Evolutionary conservation across 495 filamentous ascomycete genomes (phyloP), one percentile per base, ranked within the genome.

Genomic region (Parachaetomium inaequale): DNA sequence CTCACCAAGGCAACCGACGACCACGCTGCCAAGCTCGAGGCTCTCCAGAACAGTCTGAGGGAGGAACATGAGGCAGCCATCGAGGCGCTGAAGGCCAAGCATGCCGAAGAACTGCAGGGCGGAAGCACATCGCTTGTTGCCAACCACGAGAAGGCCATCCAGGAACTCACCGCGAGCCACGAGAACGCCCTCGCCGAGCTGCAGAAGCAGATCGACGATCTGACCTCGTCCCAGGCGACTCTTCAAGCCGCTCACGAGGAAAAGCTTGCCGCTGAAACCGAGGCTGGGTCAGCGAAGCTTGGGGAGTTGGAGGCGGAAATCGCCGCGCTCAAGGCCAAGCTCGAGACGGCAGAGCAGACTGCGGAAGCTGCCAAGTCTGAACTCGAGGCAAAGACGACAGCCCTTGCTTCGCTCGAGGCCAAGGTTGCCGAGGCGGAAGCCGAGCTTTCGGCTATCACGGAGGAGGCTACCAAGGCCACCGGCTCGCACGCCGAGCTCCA

Each of bases 191-290:
- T 76, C 29, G 68, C 69, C n/a, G 73, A 75, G 7, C 59, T 82
- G 26, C 75, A 83, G 65, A 73, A 72, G 64, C 74, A 76, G 67
- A 63, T 81, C 8, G 71, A 76, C 51, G 75, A 78, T 19, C 53
- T 84, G 52, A 74, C 69, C 7, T 68, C 68, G 0, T 69, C 72
- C 7, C 71, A 69, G 25, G 51, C 43, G 6, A 43, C 64, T 4
- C 65, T 74, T 14, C 66, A 72, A 55, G 65, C 59, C 4, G 66
- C 64, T 6, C 67, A 77, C 57, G 66, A 74, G 63, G 36, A 62
- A 10, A 72, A 72, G 59, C 61, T 72, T 10, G 66, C 64, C 12
- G 59, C 64, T 29, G 69, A 72, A 26, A 64, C 59, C n/a, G 66
- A 74, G 28, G 71, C 71, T 2, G 72, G 52, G 53, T 63, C 68